These are phyloP conservation scores for Amanita thiersii DNA, from an alignment of 768 basidiomycete genomes.

Conservation along the genomic window DNA sequence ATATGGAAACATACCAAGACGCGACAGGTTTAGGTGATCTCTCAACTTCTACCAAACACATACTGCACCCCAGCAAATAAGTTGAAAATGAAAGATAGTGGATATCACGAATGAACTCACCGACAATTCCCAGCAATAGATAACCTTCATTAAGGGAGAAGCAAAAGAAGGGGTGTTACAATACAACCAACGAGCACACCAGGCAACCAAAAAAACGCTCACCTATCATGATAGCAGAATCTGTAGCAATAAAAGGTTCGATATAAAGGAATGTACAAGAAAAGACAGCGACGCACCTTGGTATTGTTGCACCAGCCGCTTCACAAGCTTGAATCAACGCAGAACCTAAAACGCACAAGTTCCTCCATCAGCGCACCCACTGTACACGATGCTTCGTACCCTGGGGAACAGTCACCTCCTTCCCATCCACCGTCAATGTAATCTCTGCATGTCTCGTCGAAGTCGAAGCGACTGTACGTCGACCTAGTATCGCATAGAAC, in stretches of 20 bases:
- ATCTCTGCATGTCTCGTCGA: conserved; percentile 67
- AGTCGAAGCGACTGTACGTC: conserved; percentile 57
- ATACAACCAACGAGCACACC: not conserved
- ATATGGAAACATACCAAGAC: conserved; percentile 56
- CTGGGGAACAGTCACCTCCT: conserved; percentile 95
- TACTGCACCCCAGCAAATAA: conserved; percentile 37
- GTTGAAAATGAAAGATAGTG: conserved; percentile 6
- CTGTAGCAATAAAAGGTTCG: conserved; percentile 26
- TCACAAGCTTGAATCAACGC: conserved; percentile 97
- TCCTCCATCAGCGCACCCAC: not conserved
- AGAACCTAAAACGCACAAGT: conserved; percentile 45
- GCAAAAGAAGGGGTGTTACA: too few relatives aligned
- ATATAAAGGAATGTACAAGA: conserved; percentile 10
- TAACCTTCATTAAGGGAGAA: conserved; percentile 40
- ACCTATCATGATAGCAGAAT: conserved; percentile 86
- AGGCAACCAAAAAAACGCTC: conserved; percentile 11
- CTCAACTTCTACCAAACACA: conserved; percentile 98
- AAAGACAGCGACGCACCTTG: conserved; percentile 41
- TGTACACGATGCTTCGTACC: conserved; percentile 36
- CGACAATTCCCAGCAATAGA: conserved; percentile 98
- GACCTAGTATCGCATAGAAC: conserved; percentile 27
- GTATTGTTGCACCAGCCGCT: conserved; percentile 75
- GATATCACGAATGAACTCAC: conserved; percentile 31
- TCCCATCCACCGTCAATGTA: conserved; percentile 92
- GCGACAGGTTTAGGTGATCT: conserved; percentile 92